A percentile compares a stretch with the other conserved stretches of the same genome.
These are phyloP conservation scores for Tausonia pullulans DNA, from an alignment of 1,284 basidiomycete genomes.

Conservation along the genomic window DNA sequence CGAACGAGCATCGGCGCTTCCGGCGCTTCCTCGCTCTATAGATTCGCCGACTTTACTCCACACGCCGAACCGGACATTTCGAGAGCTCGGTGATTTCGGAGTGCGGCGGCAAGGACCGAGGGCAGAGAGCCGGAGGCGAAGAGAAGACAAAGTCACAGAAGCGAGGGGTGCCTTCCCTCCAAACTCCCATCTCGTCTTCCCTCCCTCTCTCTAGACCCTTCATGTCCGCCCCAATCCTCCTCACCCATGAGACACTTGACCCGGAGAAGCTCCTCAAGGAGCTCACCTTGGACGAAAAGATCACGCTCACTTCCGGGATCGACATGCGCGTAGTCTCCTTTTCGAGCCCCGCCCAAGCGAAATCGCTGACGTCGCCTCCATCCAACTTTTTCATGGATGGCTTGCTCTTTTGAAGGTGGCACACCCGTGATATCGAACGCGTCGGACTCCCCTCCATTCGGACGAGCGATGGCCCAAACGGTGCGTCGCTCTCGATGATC, in stretches of 20 bases:
- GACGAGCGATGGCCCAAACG: conserved; percentile 32
- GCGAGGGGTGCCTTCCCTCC: too few species aligned
- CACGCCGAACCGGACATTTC: too few species aligned
- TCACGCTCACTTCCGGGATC: conserved; percentile 55
- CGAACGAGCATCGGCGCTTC: too few species aligned
- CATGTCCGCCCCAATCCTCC: neutral
- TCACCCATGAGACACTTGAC: neutral
- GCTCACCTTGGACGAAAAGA: conserved; percentile 29
- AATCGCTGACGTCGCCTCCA: neutral
- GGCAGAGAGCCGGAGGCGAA: too few species aligned
- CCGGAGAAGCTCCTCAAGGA: neutral
- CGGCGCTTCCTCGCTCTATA: too few species aligned
- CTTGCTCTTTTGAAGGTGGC: conserved; percentile 39
- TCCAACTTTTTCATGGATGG: neutral
- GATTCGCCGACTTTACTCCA: too few species aligned
- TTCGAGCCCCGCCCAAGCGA: too few species aligned
- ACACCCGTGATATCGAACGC: conserved; percentile 52
- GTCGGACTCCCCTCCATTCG: conserved; percentile 60
- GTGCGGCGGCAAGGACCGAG: too few species aligned
- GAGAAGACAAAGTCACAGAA: too few species aligned
- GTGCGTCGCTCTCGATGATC: too few species aligned
- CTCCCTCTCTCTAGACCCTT: neutral
- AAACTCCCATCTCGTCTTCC: neutral
- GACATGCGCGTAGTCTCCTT: conserved; percentile 37
- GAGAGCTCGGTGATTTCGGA: too few species aligned